Base-by-base conservation (phyloP, 2,329 filamentous ascomycete genomes). In the Rhynchosporium graminicola region DNA sequence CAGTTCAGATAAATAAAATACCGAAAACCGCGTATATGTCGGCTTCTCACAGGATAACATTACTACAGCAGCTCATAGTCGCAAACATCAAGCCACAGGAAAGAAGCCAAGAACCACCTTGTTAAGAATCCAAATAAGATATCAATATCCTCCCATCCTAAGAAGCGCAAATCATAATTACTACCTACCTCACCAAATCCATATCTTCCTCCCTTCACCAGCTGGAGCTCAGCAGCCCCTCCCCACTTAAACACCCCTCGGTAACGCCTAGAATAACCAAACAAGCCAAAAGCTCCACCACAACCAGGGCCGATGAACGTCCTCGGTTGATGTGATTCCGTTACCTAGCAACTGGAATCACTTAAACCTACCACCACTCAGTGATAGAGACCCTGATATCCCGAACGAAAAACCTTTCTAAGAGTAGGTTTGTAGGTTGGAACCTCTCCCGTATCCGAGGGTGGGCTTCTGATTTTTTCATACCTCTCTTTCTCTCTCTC, bases 361-460 rank as follows among this genome's bases (percentile, higher is more conserved):
- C n/a, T n/a, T n/a, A n/a, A n/a, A n/a, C n/a, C n/a, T 15, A 38
- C 36, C 15, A 51, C 48, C 31, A 51, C 36, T 15, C 15, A 51
- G 31, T 31, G 33, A 1, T 1, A 20, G 20, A 20, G 20, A 20
- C 20, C 20, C 50, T n/a, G 50, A 52, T 38, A 31, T 31, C 40
- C 26, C 50, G 50, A 43, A 13, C 5, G 13, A 43, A n/a, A 51
- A 38, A 52, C 36, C 50, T n/a, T 52, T 26, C 38, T 52, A 15
- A 52, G 28, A 28, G 20, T 52, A 40, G 29, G 50, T 38, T 28
- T 52, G 50, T 40, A 52, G 7, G 38, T n/a, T 40, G 50, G 50
- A 52, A 52, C 50, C 50, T 38, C 50, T 40, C 50, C 26, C 50
- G 50, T 33, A 52, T 52, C 50, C 50, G 50, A 52, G 50, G 36